A percentile compares a stretch with the other conserved stretches of the same genome.
These are phyloP conservation scores for Suillus paluster DNA, from an alignment of 768 basidiomycete species.

Conservation along the genomic window DNA sequence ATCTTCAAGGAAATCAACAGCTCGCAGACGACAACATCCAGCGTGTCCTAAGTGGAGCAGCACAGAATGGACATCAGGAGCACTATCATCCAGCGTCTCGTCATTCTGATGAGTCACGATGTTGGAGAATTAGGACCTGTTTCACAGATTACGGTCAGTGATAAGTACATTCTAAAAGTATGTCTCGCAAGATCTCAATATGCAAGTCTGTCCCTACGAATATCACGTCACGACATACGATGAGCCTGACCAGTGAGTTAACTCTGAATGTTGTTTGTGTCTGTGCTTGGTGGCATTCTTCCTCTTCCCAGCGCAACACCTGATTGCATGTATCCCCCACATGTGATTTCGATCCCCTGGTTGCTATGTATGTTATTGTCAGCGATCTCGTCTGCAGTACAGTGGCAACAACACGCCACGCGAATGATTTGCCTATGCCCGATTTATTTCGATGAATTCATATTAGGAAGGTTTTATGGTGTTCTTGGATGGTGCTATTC, in stretches of 20 bases:
- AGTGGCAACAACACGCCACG: constrained; percentile 10
- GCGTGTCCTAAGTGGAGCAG: too few species aligned
- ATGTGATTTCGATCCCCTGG: constrained; percentile 12
- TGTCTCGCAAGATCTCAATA: constrained; percentile 16
- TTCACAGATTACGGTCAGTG: neutral
- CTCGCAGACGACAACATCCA: too few species aligned
- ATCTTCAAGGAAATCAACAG: too few species aligned
- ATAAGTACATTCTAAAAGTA: neutral
- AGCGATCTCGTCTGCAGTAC: constrained; percentile 27
- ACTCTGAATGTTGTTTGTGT: neutral
- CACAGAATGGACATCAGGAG: too few species aligned
- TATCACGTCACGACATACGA: constrained; percentile 32
- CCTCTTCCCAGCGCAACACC: constrained; percentile 28
- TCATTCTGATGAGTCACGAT: too few species aligned
- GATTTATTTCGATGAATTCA: constrained; percentile 20
- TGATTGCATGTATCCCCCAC: constrained; percentile 22
- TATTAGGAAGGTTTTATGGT: constrained; percentile 18
- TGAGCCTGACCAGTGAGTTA: constrained; percentile 21
- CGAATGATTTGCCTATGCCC: neutral
- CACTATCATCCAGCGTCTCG: too few species aligned
- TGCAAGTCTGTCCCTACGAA: constrained; percentile 18
- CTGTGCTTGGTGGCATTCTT: constrained; percentile 10
- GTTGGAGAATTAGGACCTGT: neutral
- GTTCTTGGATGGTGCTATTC: constrained; percentile 42
- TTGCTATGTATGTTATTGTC: constrained; percentile 13